Base-by-base conservation (phyloP, 441 rosid species). In the Bocquillonia castaneifolia region DNA sequence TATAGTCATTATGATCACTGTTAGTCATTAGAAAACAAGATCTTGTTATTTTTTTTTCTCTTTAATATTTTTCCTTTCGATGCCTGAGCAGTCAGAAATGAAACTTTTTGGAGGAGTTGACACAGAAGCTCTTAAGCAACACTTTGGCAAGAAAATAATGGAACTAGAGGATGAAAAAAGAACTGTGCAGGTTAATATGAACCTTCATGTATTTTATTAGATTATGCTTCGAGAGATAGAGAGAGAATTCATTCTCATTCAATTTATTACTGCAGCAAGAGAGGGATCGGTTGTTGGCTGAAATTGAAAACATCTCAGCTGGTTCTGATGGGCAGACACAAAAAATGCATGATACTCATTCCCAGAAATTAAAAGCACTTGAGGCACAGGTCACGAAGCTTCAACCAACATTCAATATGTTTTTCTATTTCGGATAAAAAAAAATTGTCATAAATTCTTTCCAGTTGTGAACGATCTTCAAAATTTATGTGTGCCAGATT, bases 101-200 rank as follows among this genome's bases (percentile, higher is more conserved):
- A 88, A 92, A 81, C 94, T 84, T 57, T 78, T 92, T 77, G 93
- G 92, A 68, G 91, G 91, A 51, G 77, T 73, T 76, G 92, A 87
- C 73, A 74, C 88, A 47, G 72, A 80, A 71, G 92, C 88, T 12
- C 88, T 94, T 60, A 92, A 92, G 88, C 97, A 85, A 74, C 99
- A 90, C 74, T 94, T 90, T 69, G 99, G 98, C 71, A 92, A 90
- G 88, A 94, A 94, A 82, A 82, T 94, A 69, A 84, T 84, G 40
- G 99, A 92, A 76, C 67, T 94, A 60, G 98, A 94, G 76, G 98
- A 88, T 69, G 97, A 92, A 79, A 94, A 94, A 74, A 88, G 79
- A 85, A 66, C 84, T 4, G 98, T 88, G 74, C 99, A 90, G 99
- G 99, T 90, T 37, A 72, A 47, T 73, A 50, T 31, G 34, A 65